Base-by-base conservation (phyloP, 2,329 filamentous ascomycete genomes). In the Ascocoryne sarcoides region DNA sequence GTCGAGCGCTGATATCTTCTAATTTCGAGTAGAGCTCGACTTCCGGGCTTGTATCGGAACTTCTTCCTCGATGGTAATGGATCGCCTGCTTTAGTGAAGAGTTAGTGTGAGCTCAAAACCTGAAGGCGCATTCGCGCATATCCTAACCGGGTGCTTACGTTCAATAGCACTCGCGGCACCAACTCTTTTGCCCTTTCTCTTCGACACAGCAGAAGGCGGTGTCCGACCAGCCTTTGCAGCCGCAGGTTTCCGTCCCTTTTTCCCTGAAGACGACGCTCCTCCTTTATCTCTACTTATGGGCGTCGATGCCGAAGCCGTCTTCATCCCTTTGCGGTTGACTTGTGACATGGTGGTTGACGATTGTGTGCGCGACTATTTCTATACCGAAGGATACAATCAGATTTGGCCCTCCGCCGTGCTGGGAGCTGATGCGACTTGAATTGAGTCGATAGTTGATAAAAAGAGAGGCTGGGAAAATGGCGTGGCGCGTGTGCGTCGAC, bases 21-120 rank as follows among this genome's bases (percentile, higher is more conserved):
- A 62, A 96, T 96, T 68, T 96, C 90, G 64, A 84, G 82, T 40
- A 96, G 73, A 39, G 92, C 90, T 51, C 86, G 73, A 32, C 89
- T 95, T 58, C 88, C 88, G 1, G 84, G 84, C 42, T 69, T 75
- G 58, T 86, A 88, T 50, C 84, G 75, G 49, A 73, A 73, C 50
- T 71, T 76, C 50, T 71, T 71, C 43, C 64, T 66, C 43, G 72
- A 67, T 1, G 83, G 82, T 33, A 84, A 65, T 20, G 84, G 83
- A 54, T 88, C 83, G 44, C 84, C 84, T 53, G 83, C 82, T 40
- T 36, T 4, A 36, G 10, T n/a, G n/a, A n/a, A n/a, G n/a, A n/a
- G n/a, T n/a, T n/a, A n/a, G n/a, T n/a, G n/a, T n/a, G n/a, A n/a
- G n/a, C n/a, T n/a, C n/a, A n/a, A n/a, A n/a, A n/a, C n/a, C n/a